Evolutionary conservation across 2,329 filamentous ascomycete species (phyloP), one percentile per base, ranked within the genome.

Genomic region (Trichophyton benhamiae): DNA sequence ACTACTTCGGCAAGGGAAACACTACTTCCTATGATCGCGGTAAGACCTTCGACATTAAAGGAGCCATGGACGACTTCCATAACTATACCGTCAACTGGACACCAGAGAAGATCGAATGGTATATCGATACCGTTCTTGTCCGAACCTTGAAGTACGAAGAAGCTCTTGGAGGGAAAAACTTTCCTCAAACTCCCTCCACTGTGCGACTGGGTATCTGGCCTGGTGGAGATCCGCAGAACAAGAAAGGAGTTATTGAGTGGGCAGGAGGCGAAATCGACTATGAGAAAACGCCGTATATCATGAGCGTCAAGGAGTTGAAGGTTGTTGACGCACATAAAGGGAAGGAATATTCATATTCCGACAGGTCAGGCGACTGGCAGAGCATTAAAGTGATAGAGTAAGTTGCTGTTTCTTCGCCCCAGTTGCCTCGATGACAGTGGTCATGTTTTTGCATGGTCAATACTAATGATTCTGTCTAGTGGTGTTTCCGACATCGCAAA

Each of bases 1-100:
- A 99, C 77, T 99, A 95, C 78, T 99, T 97, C 68, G 90, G 91
- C 74, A 96, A 97, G 77, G 94, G 92, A 61, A 82, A 89, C 68
- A 91, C 88, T 87, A 94, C 67, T 3, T 82, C 83, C 11, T 95
- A 94, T 77, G 89, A 95, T 76, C 87, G 92, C 62, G 91, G 87
- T 64, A 87, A 88, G 63, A 91, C 89, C 72, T 87, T 91, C 73
- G 75, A 83, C 1, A 77, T 86, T 69, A 67, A 77, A 65, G 75
- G 80, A 69, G 92, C 87, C 62, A 75, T 78, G 65, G 69, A 65
- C 33, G 55, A 64, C 41, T 77, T 74, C 68, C 74, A 78, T 68
- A 78, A 75, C 33, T 79, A 79, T 69, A 76, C 73, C 53, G 63
- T 89, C 62, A 81, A 87, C 72, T 90, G 87, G 87, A 87, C 82